A percentile compares a stretch with the other conserved stretches of the same genome.
Conservation (phyloP, 2,329 filamentous ascomycete species). For the Ceratocystis lukuohia region DNA sequence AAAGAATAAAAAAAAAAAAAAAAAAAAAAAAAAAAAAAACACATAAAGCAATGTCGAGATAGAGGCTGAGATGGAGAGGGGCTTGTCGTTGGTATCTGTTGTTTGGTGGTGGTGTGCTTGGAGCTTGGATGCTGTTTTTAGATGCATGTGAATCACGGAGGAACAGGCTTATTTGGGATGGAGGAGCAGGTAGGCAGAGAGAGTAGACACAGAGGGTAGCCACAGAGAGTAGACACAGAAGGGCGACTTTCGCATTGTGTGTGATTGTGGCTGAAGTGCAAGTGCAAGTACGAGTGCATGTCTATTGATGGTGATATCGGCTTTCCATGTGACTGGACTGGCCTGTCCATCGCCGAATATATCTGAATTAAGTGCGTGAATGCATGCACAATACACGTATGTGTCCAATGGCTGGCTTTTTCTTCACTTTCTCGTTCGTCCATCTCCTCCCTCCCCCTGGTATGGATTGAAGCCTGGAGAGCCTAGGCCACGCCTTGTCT, state of each 20-base stretch:
- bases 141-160: conserved; percentile 9
- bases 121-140: conserved; percentile 2
- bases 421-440: not conserved
- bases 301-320: no score
- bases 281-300: no score
- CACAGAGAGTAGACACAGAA: not conserved
- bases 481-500: not conserved
- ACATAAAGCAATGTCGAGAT: not conserved
- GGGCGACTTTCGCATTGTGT: not conserved
- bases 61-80: not conserved
- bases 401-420: no score
- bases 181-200: not conserved
- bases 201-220: not conserved
- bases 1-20: not conserved
- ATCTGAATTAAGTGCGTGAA: no score
- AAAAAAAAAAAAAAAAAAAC: not conserved
- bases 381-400: no score
- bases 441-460: not conserved
- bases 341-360: no score
- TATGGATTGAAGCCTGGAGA: not conserved
- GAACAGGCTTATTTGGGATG: not conserved
- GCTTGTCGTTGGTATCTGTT: not conserved
- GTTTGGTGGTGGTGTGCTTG: not conserved
- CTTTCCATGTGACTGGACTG: no score
- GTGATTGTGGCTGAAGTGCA: not conserved